phyloP scores from a whole-genome alignment of 345 rosid species.

The Salix koriyanagi region DNA sequence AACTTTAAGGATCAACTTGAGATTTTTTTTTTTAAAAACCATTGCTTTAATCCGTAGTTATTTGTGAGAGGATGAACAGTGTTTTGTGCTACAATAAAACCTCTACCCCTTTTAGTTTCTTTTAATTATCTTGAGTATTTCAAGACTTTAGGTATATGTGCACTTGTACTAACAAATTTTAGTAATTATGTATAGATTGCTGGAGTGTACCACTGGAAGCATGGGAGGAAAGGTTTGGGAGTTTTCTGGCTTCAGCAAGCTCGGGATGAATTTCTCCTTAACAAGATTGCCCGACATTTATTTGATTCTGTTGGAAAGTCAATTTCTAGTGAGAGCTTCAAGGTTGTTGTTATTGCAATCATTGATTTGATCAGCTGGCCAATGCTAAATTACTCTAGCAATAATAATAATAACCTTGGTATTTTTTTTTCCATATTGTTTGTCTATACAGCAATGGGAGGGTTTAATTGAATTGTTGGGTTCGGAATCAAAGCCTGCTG shows the following conservation, averaged over 20 bases:
- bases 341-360: conserved; percentile 39
- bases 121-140: background rate
- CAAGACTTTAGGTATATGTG: background rate
- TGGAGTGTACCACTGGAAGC: conserved; percentile 94
- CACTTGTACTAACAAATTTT: background rate
- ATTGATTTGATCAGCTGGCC: background rate
- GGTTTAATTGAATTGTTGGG: conserved; percentile 81
- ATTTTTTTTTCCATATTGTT: background rate
- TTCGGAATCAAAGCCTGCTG: conserved; percentile 70
- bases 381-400: background rate
- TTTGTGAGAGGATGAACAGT: too few species aligned
- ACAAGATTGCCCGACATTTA: conserved; percentile 77
- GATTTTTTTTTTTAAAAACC: too few species aligned
- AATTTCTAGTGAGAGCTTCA: conserved; percentile 80
- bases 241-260: conserved; percentile 97
- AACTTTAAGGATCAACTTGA: too few species aligned
- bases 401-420: background rate
- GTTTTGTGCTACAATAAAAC: too few species aligned
- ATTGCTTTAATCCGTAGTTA: background rate
- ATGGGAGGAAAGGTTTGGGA: conserved; percentile 83
- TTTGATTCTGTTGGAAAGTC: conserved; percentile 93
- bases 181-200: conserved; percentile 49
- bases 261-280: conserved; percentile 59
- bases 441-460: conserved; percentile 84
- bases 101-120: too few species aligned